A percentile compares a stretch with the other conserved stretches of the same genome.
These are phyloP conservation scores for Trichoderma sp. DNA, from an alignment of 2,329 filamentous ascomycete genomes.

Conservation along the genomic window DNA sequence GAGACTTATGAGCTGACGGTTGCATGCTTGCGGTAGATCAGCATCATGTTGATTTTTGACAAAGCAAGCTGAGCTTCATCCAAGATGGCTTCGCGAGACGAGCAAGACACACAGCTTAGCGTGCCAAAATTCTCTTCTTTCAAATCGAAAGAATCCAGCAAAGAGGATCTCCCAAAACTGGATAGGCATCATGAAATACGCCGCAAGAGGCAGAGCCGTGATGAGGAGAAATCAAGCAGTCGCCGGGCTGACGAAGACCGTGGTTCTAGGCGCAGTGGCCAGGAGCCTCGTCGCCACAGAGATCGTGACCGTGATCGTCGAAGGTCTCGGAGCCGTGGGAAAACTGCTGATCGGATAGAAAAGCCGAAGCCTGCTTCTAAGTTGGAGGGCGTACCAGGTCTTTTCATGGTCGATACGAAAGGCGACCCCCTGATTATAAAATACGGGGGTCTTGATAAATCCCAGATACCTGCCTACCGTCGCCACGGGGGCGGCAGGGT, in stretches of 20 bases:
- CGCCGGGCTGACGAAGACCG: slow-evolving; percentile 28
- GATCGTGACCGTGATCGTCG: slow-evolving; percentile 22
- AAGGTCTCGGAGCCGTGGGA: slow-evolving; percentile 22
- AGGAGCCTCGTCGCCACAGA: slow-evolving; percentile 32
- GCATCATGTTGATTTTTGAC: slow-evolving; percentile 10
- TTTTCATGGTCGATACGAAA: slow-evolving; percentile 69
- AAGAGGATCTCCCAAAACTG: slow-evolving; percentile 41
- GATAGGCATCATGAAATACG: slow-evolving; percentile 25
- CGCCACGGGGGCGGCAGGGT: slow-evolving; percentile 71
- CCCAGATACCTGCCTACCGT: slow-evolving; percentile 71
- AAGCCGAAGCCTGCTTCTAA: slow-evolving; percentile 7
- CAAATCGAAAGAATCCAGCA: slow-evolving; percentile 47
- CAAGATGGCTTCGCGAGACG: slow-evolving; percentile 19
- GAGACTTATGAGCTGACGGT: not conserved
- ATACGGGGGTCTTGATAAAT: slow-evolving; percentile 75
- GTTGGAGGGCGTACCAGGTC: slow-evolving; percentile 33
- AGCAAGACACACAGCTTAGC: slow-evolving; percentile 30
- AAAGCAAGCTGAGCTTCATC: slow-evolving; percentile 6
- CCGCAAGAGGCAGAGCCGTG: slow-evolving; percentile 32
- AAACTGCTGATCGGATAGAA: not conserved
- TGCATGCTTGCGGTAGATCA: not conserved
- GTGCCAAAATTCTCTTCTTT: slow-evolving; percentile 76
- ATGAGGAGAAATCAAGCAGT: slow-evolving; percentile 13
- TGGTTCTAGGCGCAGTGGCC: slow-evolving; percentile 29
- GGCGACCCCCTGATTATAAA: slow-evolving; percentile 76